Base-by-base conservation (phyloP, 371 early-diverging fungal species). In the Mucor mucedo region DNA sequence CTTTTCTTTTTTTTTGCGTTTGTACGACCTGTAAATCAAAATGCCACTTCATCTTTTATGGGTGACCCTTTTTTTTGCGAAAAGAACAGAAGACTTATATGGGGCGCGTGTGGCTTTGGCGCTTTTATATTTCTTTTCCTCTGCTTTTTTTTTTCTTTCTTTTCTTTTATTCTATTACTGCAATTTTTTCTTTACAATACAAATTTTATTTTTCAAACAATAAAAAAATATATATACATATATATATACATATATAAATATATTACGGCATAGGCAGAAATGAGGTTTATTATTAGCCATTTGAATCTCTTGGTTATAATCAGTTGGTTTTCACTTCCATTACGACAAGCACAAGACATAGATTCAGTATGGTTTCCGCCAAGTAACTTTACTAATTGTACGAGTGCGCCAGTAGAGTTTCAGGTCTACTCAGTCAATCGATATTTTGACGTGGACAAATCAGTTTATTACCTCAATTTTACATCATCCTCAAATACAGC, bases 311-410 rank as follows among this genome's bases (percentile, higher is more conserved):
- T 52, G 5, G 5, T 60, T 1, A 5, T 52, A 2, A 42, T 27
- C 30, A 42, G 14, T 8, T 40, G 38, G 39, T 21, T 52, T 7
- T n/a, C 53, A 4, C n/a, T 35, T 7, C 30, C 53, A 4, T 29
- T 35, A 28, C 45, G 54, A 44, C 11, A 55, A 13, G 60, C 60
- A 57, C 62, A 62, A 32, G n/a, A 11, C 9, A 40, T 67, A 30
- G 58, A 67, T 40, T 21, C 62, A 11, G 63, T 66, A 10, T 63
- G 63, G 62, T 70, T 66, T 55, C 44, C 62, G 21, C 11, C 55
- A 5, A 48, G 38, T 44, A 71, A 71, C 44, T 71, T 63, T 32
- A 67, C 68, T 7, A 52, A 60, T 32, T 71, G 71, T 14, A 45
- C 59, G n/a, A 40, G 55, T 8, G 8, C 6, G 11, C 40, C 6